Evolutionary conservation across 2,329 filamentous ascomycete species (phyloP), one percentile per base, ranked within the genome.

Genomic region (Calonectria honghensis): DNA sequence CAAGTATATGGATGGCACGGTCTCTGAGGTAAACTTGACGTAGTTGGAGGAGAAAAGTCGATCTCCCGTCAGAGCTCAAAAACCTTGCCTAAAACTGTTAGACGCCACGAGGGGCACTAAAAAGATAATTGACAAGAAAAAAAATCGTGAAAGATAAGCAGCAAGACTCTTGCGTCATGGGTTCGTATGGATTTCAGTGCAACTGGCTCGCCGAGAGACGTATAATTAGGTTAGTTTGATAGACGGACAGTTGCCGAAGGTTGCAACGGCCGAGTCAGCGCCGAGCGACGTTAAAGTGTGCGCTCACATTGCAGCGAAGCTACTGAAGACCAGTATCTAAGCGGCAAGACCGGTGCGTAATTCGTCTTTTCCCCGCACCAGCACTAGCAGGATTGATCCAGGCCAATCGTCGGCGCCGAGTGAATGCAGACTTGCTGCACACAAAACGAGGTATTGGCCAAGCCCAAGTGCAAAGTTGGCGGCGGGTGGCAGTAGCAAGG

Each of bases 291-390:
- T 59, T 50, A 32, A 64, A 63, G 45, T 63, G 31, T 69, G 52
- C 13, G 54, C 10, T 18, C 13, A 31, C 29, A 45, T 52, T 54
- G 45, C n/a, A 57, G 27, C 29, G 54, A 35, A 57, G 32, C 71
- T 59, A 69, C 71, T 41, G 24, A 35, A 57, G 35, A 16, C 57
- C 45, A 24, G 35, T 45, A 9, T 45, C 6, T 27, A 41, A 65
- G 29, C 48, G 32, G 54, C 61, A 70, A 70, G 59, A 50, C 45
- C 61, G 51, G 67, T 63, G 61, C 51, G 29, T 27, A 66, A 29
- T 31, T 61, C 65, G 54, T 14, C 41, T 73, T 51, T 73, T 72
- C 72, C 72, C 72, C 67, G 51, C 61, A 70, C 52, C 41, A n/a
- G 51, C 48, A 37, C 48, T 32, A 20, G 45, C n/a, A 14, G n/a